These are phyloP conservation scores for Oryza meridionalis DNA, from an alignment of 176 grass and related monocot species.

Conservation along the genomic window DNA sequence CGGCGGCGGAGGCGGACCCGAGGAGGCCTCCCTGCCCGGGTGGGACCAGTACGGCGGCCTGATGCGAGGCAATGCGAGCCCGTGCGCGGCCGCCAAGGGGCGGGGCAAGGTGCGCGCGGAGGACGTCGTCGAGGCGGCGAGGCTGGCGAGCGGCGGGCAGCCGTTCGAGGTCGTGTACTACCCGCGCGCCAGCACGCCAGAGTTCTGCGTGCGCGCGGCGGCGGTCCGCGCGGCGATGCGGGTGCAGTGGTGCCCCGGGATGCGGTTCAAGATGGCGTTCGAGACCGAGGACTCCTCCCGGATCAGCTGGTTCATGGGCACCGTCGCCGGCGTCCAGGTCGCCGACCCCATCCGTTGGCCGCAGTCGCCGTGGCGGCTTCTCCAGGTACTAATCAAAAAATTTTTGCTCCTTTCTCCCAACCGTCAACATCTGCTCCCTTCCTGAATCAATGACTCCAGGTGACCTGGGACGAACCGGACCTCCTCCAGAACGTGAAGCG, in stretches of 20 bases:
- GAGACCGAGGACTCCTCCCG: constrained; percentile 96
- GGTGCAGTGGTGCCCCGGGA: constrained; percentile 76
- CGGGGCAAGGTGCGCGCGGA: constrained; percentile 57
- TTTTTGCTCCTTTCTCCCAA: background rate
- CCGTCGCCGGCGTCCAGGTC: constrained; percentile 75
- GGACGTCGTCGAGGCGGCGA: constrained; percentile 63
- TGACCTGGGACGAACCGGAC: constrained; percentile 94
- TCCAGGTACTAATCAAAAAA: constrained; percentile 61
- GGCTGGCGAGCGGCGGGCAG: constrained; percentile 52
- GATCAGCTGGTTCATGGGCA: constrained; percentile 99
- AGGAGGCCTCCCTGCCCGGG: constrained; percentile 36
- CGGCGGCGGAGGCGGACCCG: constrained; percentile 36
- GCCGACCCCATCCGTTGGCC: constrained; percentile 76
- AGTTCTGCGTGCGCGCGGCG: constrained; percentile 71
- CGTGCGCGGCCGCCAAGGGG: constrained; percentile 38
- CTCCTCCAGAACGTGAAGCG: constrained; percentile 90
- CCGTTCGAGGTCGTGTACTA: constrained; percentile 79
- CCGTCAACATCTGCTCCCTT: background rate
- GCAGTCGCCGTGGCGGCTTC: constrained; percentile 88
- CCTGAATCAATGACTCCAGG: constrained; percentile 41
- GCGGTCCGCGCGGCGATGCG: constrained; percentile 62
- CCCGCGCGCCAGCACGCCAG: constrained; percentile 85
- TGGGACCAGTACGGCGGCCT: constrained; percentile 48
- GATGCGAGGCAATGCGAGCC: constrained; percentile 44
- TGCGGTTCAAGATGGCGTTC: constrained; percentile 98